Evolutionary conservation across 2,329 filamentous ascomycete species (phyloP).

Genomic region (Fusarium circinatum): DNA sequence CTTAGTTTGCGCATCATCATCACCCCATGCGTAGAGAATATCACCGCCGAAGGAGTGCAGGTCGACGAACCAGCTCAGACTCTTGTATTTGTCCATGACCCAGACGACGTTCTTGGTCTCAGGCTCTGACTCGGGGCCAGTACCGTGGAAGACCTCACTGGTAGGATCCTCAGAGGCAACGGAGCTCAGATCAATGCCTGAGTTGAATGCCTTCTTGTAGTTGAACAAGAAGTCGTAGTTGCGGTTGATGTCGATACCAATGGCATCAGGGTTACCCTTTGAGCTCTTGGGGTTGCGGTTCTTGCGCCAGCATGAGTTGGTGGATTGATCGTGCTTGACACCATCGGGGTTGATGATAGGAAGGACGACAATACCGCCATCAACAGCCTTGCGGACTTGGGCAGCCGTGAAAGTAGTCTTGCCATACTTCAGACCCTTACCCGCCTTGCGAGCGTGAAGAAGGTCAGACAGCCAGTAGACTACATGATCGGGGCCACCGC

Average conservation of each 20-base stretch:
- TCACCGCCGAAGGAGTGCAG: slow-evolving; percentile 64
- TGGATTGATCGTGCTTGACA: slow-evolving; percentile 61
- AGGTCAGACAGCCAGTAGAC: slow-evolving; percentile 69
- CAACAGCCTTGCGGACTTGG: slow-evolving; percentile 62
- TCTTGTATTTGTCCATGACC: slow-evolving; percentile 59
- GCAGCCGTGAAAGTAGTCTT: slow-evolving; percentile 60
- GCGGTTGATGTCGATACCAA: slow-evolving; percentile 65
- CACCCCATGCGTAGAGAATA: slow-evolving; percentile 67
- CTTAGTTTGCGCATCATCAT: slow-evolving; percentile 61
- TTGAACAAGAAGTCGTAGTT: slow-evolving; percentile 70
- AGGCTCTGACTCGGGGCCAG: slow-evolving; percentile 62
- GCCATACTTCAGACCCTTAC: slow-evolving; percentile 63
- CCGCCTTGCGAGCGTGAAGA: slow-evolving; percentile 61
- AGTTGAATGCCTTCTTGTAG: slow-evolving; percentile 56
- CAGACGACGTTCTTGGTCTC: slow-evolving; percentile 66
- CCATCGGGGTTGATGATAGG: slow-evolving; percentile 66
- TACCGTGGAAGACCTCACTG: slow-evolving; percentile 62
- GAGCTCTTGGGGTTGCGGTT: slow-evolving; percentile 60
- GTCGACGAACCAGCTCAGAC: slow-evolving; percentile 67
- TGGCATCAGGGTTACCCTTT: slow-evolving; percentile 43
- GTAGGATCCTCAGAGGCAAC: slow-evolving; percentile 53
- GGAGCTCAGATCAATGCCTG: slow-evolving; percentile 49
- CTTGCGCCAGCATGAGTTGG: slow-evolving; percentile 64
- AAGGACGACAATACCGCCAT: slow-evolving; percentile 63
- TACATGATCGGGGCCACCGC: slow-evolving; percentile 65